A percentile compares a stretch with the other conserved stretches of the same genome.
These are phyloP conservation scores for Candida sithepensis DNA, from an alignment of 805 yeast species.

Conservation along the genomic window DNA sequence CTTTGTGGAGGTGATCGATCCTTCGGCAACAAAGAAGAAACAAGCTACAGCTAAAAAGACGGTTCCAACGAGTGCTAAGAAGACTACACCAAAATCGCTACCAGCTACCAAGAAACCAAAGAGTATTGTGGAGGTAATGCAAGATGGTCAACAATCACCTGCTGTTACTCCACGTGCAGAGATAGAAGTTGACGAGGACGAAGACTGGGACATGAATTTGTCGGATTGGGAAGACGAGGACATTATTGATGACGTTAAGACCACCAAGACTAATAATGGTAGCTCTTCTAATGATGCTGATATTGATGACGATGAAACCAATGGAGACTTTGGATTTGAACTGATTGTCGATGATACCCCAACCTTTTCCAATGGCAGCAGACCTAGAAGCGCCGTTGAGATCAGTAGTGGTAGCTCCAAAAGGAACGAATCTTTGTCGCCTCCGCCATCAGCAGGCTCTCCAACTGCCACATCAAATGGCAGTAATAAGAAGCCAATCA, in stretches of 20 bases:
- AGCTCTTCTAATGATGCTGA: background rate
- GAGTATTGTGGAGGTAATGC: slow-evolving; percentile 4
- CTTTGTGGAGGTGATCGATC: background rate
- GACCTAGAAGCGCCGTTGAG: background rate
- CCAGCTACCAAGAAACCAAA: slow-evolving; percentile 1
- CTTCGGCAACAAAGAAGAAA: background rate
- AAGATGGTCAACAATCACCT: slow-evolving; percentile 1
- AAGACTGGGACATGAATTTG: slow-evolving; percentile 20
- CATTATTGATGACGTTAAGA: slow-evolving; percentile 3
- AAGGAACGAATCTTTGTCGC: background rate
- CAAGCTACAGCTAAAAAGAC: background rate
- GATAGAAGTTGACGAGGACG: slow-evolving; percentile 8
- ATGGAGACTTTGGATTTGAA: slow-evolving; percentile 10
- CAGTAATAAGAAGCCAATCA: slow-evolving; percentile 11
- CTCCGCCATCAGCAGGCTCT: background rate
- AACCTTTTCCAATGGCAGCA: slow-evolving; percentile 1
- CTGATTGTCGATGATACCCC: slow-evolving; percentile 24
- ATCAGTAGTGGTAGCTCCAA: background rate
- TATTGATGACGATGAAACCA: slow-evolving; percentile 1
- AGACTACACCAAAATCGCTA: background rate
- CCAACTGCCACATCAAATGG: background rate
- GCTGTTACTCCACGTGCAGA: background rate
- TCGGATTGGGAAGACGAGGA: slow-evolving; percentile 29
- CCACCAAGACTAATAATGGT: background rate
- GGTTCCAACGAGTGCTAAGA: background rate